Conservation (phyloP, 2,329 filamentous ascomycete species). For the Sporothrix dimorphospora region DNA sequence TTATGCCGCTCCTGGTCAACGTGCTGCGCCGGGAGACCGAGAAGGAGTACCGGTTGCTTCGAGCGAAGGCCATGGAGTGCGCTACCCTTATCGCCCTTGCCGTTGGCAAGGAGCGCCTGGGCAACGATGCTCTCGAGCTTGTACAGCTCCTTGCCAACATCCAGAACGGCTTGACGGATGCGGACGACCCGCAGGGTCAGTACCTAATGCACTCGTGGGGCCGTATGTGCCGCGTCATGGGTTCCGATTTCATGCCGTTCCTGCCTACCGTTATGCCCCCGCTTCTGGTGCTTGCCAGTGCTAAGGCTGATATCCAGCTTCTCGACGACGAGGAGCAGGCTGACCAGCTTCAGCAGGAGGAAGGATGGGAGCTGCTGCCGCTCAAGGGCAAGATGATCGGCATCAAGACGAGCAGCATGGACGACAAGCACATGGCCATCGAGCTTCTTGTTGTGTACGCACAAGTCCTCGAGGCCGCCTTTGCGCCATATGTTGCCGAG, state of each 20-base stretch:
- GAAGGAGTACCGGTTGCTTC: constrained; percentile 87
- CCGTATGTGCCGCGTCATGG: constrained; percentile 94
- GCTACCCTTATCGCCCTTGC: constrained; percentile 94
- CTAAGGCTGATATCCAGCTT: constrained; percentile 96
- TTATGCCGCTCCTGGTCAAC: constrained; percentile 93
- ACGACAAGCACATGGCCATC: constrained; percentile 99
- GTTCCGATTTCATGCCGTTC: constrained; percentile 88
- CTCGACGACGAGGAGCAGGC: constrained; percentile 94
- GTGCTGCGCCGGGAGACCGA: constrained; percentile 88
- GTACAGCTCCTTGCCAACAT: constrained; percentile 87
- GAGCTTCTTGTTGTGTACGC: constrained; percentile 97
- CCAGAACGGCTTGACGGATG: constrained; percentile 81
- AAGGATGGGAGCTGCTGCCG: constrained; percentile 96
- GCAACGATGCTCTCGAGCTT: constrained; percentile 80
- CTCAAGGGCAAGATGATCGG: constrained; percentile 98
- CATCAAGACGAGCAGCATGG: constrained; percentile 93
- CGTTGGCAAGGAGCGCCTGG: constrained; percentile 91
- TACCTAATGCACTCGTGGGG: constrained; percentile 99
- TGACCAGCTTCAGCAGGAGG: constrained; percentile 88
- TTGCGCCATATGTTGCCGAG: constrained; percentile 87
- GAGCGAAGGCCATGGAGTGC: constrained; percentile 99
- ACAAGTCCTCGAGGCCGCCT: constrained; percentile 88
- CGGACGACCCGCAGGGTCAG: constrained; percentile 93
- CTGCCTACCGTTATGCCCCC: constrained; percentile 93
- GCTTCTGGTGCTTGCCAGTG: constrained; percentile 83